Base-by-base conservation (phyloP, 345 rosid genomes). In the Pseudoturritis turrita region DNA sequence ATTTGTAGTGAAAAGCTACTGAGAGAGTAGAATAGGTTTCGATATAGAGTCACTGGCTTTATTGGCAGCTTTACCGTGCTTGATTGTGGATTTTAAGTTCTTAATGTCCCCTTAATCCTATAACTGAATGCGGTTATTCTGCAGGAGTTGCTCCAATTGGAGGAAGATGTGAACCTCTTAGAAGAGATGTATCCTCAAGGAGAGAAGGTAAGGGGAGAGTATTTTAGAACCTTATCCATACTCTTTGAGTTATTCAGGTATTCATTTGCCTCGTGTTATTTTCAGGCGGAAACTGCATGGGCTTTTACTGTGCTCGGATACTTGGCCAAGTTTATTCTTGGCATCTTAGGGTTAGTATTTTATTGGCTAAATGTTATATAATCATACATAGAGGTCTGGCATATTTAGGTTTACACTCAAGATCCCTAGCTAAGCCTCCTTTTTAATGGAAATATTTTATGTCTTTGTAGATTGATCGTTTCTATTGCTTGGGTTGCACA, bases 161-260 rank as follows among this genome's bases (percentile, higher is more conserved):
- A 96, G 76, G 99, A 96, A 84, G 99, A 96, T 73, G 98, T 92
- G 56, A 92, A 92, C 60, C 91, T 96, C 79, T 79, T 96, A 58
- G 98, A 96, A 79, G 99, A 96, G 83, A 78, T 88, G 90, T 92
- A 92, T 64, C 98, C 99, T 71, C 99, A 92, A 85, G 99, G 99
- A 75, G 99, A 96, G 78, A 82, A 90, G 96, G 99, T 96, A 76
- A 69, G 67, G 72, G 39, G 25, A 39, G 51, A 37, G 10, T 54
- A 46, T 28, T 12, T 26, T 15, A 43, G 21, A 18, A 14, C 43
- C 7, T 68, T 4, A 54, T 58, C 37, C 22, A 3, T 35, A 26
- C 8, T 6, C 47, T 68, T 36, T 49, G 12, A 35, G 21, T 28
- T 41, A 28, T 66, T 29, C 49, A 31, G 26, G 21, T 12, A 14